Base-by-base conservation (phyloP, 2,329 filamentous ascomycete species). In the Botrytis elliptica region DNA sequence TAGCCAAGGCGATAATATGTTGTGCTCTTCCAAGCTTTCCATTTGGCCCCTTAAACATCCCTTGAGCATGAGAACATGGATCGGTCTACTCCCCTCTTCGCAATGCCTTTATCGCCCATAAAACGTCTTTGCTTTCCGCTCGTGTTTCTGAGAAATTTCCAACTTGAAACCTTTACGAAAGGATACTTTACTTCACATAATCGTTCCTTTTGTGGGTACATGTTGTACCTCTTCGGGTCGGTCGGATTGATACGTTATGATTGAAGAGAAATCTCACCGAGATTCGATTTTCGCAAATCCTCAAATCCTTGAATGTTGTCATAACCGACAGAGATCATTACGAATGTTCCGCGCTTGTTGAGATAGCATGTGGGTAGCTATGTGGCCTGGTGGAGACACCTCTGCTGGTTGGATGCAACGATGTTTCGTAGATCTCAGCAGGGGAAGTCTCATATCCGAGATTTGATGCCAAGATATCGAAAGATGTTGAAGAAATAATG, bases 191-290 rank as follows among this genome's bases (percentile, higher is more conserved):
- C 42, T n/a, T 22, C 36, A 44, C 22, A 42, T 69, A 69, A 57
- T 69, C 66, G 66, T 69, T 69, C 66, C 66, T 69, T 59, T 68
- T 68, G 66, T 68, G 66, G 66, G 49, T 42, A 68, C 49, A 57
- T 33, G 64, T 38, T 38, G 66, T 68, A 25, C 36, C 9, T 57
- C 38, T 1, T 69, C 49, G 36, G 49, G 49, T 44, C 66, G 6
- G 36, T 57, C 49, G 66, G 66, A 42, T 57, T n/a, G 49, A 55
- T n/a, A n/a, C 25, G 49, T 55, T n/a, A 16, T 44, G 5, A 64
- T 8, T 20, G 38, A 42, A 64, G 18, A n/a, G 52, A 64, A 64
- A 64, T 44, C 25, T 55, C 22, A 55, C 46, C 46, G 33, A 55
- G 46, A 40, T 68, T 57, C 46, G 36, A 67, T 40, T 33, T 33